Percentiles rank a stretch among this genome's conserved stretches.
These are phyloP conservation scores for Candida koratica DNA, from an alignment of 805 yeast species.

Conservation along the genomic window DNA sequence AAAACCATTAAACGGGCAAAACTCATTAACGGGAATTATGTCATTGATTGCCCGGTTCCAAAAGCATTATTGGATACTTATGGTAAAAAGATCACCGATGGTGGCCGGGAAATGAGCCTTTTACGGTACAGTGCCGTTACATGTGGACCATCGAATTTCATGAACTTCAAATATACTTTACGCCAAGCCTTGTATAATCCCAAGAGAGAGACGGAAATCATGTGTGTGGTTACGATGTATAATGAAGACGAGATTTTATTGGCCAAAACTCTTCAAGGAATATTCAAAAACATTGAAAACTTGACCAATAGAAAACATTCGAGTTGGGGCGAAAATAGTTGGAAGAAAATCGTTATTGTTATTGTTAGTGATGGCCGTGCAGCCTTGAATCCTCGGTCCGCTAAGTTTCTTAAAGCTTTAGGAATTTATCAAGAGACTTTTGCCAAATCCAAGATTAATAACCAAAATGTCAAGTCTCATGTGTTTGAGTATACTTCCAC, in stretches of 20 bases:
- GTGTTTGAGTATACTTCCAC: conserved; percentile 91
- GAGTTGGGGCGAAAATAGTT: conserved; percentile 91
- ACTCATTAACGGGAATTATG: conserved; percentile 41
- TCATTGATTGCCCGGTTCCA: conserved; percentile 43
- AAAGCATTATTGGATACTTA: conserved; percentile 32
- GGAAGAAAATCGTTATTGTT: conserved; percentile 91
- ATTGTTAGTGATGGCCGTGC: conserved; percentile 90
- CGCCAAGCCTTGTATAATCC: conserved; percentile 76
- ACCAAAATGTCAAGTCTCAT: conserved; percentile 76
- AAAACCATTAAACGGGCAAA: conserved; percentile 41
- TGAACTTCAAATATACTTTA: conserved; percentile 60
- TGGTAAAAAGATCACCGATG: conserved; percentile 30
- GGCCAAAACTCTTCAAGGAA: conserved; percentile 85
- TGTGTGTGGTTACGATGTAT: conserved; percentile 85
- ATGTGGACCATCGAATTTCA: conserved; percentile 78
- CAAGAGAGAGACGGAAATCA: conserved; percentile 78
- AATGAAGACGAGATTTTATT: conserved; percentile 81
- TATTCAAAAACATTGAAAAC: conserved; percentile 80
- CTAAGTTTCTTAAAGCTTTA: conserved; percentile 75
- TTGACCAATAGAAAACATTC: conserved; percentile 60
- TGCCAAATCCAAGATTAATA: conserved; percentile 87
- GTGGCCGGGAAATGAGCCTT: conserved; percentile 63
- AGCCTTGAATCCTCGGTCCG: conserved; percentile 73
- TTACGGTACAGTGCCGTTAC: conserved; percentile 95
- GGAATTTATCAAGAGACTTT: conserved; percentile 96